Evolutionary conservation across 768 basidiomycete species (phyloP).

Genomic region (Roridomyces roridus): DNA sequence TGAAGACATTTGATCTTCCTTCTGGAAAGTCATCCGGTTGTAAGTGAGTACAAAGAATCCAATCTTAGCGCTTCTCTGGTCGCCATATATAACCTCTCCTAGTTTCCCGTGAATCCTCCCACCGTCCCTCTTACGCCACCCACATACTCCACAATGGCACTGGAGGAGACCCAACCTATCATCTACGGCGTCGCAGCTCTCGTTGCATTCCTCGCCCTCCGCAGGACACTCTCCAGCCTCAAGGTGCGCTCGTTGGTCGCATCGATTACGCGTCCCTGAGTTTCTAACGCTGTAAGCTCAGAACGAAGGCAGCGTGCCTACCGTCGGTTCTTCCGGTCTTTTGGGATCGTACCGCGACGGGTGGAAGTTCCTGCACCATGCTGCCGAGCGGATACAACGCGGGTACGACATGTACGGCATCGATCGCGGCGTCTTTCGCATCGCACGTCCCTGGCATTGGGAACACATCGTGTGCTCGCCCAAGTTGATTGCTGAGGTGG

Average conservation of each 20-base stretch:
- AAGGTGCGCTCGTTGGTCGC: too few species aligned
- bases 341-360: slow-evolving; percentile 14
- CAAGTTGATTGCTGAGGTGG: slow-evolving; percentile 45
- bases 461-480: slow-evolving; percentile 40
- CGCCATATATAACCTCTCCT: too few species aligned
- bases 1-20: too few species aligned
- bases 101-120: too few species aligned
- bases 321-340: slow-evolving; percentile 9
- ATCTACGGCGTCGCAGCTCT: slow-evolving; percentile 1
- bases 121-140: too few species aligned
- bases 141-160: neutral
- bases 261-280: too few species aligned
- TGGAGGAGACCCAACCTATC: neutral
- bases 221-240: neutral
- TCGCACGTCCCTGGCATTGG: slow-evolving; percentile 36
- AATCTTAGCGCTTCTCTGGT: too few species aligned
- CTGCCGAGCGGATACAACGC: neutral
- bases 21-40: too few species aligned
- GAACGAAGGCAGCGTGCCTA: slow-evolving; percentile 3
- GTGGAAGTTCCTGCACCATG: slow-evolving; percentile 3
- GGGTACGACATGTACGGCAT: slow-evolving; percentile 16
- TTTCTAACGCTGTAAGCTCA: neutral
- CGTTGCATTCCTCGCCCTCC: neutral
- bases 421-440: slow-evolving; percentile 14
- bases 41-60: too few species aligned